phyloP scores from a whole-genome alignment of 129 eudicot genomes.

The Arctium lappa region DNA sequence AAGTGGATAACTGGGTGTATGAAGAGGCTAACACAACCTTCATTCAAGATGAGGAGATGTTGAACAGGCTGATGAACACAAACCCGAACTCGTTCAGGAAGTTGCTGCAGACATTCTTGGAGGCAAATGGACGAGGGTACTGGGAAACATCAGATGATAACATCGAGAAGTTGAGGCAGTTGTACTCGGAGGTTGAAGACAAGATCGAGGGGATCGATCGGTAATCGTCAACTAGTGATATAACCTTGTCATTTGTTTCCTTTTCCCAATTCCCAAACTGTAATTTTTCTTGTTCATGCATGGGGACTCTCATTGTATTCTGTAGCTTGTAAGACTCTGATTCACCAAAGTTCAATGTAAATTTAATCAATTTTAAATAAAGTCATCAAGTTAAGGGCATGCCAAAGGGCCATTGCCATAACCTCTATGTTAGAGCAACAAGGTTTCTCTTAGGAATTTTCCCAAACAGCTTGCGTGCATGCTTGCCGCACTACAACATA shows the following conservation, averaged over 20 bases:
- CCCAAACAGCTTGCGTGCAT: no score
- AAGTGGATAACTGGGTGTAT: slow-evolving; percentile 95
- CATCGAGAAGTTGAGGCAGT: slow-evolving; percentile 76
- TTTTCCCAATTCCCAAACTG: slow-evolving; percentile 24
- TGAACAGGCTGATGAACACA: slow-evolving; percentile 90
- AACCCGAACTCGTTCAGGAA: slow-evolving; percentile 95
- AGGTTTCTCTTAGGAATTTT: no score
- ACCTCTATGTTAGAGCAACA: neutral
- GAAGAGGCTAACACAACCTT: slow-evolving; percentile 96
- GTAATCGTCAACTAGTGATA: slow-evolving; percentile 31
- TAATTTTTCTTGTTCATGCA: slow-evolving; percentile 18
- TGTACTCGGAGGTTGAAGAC: slow-evolving; percentile 96
- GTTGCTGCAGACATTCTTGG: slow-evolving; percentile 92
- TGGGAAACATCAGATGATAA: slow-evolving; percentile 96
- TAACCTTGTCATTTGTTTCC: slow-evolving; percentile 18
- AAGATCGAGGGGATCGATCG: slow-evolving; percentile 93
- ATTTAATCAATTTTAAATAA: slow-evolving; percentile 17
- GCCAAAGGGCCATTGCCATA: no score
- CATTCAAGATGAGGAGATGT: slow-evolving; percentile 90
- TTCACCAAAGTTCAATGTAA: slow-evolving; percentile 18
- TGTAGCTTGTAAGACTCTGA: slow-evolving; percentile 17
- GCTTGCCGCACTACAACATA: no score
- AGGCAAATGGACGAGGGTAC: slow-evolving; percentile 97
- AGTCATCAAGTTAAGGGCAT: no score
- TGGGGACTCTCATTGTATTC: slow-evolving; percentile 21